Evolutionary conservation across 2,329 filamentous ascomycete genomes (phyloP).

Genomic region (Elsinoe batatas): DNA sequence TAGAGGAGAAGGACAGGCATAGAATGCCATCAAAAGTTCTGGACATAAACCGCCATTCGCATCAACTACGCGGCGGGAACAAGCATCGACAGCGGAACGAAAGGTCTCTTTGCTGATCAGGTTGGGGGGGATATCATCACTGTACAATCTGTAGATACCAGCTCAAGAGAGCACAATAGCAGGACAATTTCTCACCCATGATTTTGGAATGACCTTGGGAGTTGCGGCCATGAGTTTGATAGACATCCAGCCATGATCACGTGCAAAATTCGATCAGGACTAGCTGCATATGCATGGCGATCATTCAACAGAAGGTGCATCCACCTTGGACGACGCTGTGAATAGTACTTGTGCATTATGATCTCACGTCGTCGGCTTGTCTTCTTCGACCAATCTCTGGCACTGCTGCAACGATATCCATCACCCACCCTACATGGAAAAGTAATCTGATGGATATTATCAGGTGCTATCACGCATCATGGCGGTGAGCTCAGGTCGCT

Average conservation of each 20-base stretch:
- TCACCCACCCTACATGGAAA: too few species aligned
- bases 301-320: not conserved
- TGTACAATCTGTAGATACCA: not conserved
- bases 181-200: not conserved
- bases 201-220: too few species aligned
- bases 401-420: too few species aligned
- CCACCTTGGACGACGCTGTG: not conserved
- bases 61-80: slow-evolving; percentile 1
- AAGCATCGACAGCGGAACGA: not conserved
- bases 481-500: too few species aligned
- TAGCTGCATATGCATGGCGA: not conserved
- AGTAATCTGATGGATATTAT: too few species aligned
- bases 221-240: too few species aligned
- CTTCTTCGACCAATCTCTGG: too few species aligned
- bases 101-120: not conserved
- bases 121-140: not conserved
- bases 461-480: too few species aligned
- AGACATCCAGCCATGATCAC: not conserved
- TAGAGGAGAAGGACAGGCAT: not conserved
- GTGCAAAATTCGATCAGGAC: not conserved
- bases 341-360: not conserved
- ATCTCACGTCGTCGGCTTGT: not conserved
- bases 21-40: not conserved
- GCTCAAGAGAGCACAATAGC: not conserved
- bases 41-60: not conserved